A percentile compares a stretch with the other conserved stretches of the same genome.
Evolutionary conservation across 768 basidiomycete genomes (phyloP).

Genomic region (Leucogyrophana mollusca): DNA sequence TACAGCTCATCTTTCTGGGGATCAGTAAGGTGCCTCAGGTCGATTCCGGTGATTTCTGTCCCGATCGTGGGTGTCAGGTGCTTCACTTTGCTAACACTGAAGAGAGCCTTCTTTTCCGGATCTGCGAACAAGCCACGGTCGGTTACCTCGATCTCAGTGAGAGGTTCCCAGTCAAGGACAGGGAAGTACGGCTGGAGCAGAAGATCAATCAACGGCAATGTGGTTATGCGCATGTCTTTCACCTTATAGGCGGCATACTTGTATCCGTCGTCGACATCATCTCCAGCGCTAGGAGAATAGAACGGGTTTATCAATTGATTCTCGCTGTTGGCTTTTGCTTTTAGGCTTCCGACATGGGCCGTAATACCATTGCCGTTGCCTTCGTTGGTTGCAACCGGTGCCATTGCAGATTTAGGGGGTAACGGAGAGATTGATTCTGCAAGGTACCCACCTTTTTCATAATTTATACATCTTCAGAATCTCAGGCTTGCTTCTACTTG

Average conservation of each 20-base stretch:
- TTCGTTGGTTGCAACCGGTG: slow-evolving; percentile 48
- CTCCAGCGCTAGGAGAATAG: slow-evolving; percentile 59
- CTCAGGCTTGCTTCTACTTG: neutral
- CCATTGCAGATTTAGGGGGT: slow-evolving; percentile 34
- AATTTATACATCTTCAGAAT: slow-evolving; percentile 14
- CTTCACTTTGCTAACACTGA: slow-evolving; percentile 66
- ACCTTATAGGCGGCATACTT: slow-evolving; percentile 61
- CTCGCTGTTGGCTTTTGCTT: slow-evolving; percentile 12
- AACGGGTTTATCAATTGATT: slow-evolving; percentile 54
- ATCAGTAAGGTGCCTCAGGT: slow-evolving; percentile 65
- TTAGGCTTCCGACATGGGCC: slow-evolving; percentile 16
- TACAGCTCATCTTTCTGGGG: slow-evolving; percentile 80
- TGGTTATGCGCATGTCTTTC: slow-evolving; percentile 4
- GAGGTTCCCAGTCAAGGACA: slow-evolving; percentile 60
- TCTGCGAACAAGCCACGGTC: slow-evolving; percentile 73
- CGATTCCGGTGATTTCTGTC: slow-evolving; percentile 71
- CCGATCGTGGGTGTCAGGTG: slow-evolving; percentile 73
- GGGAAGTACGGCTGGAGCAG: slow-evolving; percentile 60
- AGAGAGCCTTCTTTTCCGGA: slow-evolving; percentile 61
- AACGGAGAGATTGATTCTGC: neutral
- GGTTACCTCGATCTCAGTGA: slow-evolving; percentile 53
- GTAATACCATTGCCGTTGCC: slow-evolving; percentile 19
- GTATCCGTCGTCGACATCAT: slow-evolving; percentile 52
- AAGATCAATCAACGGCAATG: neutral
- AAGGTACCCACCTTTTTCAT: neutral